A percentile compares a stretch with the other conserved stretches of the same genome.
Conservation (phyloP, 108 stramenopile species). For the Aurantiochytrium sp. region DNA sequence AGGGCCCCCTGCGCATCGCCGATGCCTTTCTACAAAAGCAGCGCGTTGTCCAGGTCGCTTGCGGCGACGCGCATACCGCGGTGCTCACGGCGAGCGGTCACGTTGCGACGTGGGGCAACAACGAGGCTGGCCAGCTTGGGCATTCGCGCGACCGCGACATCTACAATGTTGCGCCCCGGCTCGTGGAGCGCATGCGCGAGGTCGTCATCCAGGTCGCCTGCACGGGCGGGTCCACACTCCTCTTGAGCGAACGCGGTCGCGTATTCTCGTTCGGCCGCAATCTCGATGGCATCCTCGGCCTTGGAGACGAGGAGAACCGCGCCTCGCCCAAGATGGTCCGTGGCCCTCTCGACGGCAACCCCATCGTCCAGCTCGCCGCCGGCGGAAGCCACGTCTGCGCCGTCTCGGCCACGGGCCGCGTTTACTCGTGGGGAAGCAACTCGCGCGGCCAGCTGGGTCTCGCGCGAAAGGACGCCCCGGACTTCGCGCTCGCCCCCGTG, state of each 20-base stretch:
- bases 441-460: constrained; percentile 39
- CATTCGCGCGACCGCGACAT: constrained; percentile 40
- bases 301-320: background rate
- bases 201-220: constrained; percentile 40
- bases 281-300: background rate
- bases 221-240: constrained; percentile 52
- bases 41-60: constrained; percentile 40
- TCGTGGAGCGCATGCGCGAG: constrained; percentile 3
- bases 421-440: constrained; percentile 42
- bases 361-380: background rate
- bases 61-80: constrained; percentile 49
- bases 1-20: constrained; percentile 14
- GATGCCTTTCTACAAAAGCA: constrained; percentile 32
- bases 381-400: constrained; percentile 8
- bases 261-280: constrained; percentile 35
- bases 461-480: background rate
- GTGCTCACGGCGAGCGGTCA: constrained; percentile 36
- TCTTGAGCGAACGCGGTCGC: constrained; percentile 40
- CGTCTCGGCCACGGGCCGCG: constrained; percentile 33
- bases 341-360: background rate
- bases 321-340: background rate
- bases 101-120: constrained; percentile 47
- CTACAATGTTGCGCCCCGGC: constrained; percentile 32
- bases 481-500: background rate
- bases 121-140: constrained; percentile 50